Evolutionary conservation across 768 basidiomycete species (phyloP).

Genomic region (Macrolepiota albuminosa): DNA sequence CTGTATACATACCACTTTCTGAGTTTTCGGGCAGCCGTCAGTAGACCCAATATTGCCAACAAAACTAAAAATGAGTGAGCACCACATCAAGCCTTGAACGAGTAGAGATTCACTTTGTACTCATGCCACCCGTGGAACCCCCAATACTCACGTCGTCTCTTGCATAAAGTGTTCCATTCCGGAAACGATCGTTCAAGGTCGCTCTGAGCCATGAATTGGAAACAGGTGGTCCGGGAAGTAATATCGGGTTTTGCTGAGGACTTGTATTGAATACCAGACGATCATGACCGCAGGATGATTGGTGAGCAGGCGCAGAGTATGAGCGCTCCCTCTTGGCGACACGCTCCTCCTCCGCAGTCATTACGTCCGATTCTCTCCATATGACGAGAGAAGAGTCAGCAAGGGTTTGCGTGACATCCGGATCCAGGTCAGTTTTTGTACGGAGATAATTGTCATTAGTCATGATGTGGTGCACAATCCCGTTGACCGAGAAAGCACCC

Average conservation of each 20-base stretch:
- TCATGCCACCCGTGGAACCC: slow-evolving; percentile 34
- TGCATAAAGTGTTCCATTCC: slow-evolving; percentile 32
- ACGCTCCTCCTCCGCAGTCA: slow-evolving; percentile 47
- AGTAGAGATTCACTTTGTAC: slow-evolving; percentile 43
- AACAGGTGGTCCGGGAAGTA: slow-evolving; percentile 26
- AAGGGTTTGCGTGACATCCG: slow-evolving; percentile 34
- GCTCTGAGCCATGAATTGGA: slow-evolving; percentile 37
- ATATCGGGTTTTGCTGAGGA: slow-evolving; percentile 45
- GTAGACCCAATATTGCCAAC: slow-evolving; percentile 61
- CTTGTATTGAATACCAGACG: slow-evolving; percentile 61
- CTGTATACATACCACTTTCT: slow-evolving; percentile 53
- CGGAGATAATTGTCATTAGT: slow-evolving; percentile 68
- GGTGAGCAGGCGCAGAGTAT: slow-evolving; percentile 15
- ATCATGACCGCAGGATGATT: slow-evolving; percentile 65
- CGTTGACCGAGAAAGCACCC: slow-evolving; percentile 69
- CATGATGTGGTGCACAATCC: slow-evolving; percentile 65
- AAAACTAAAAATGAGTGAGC: slow-evolving; percentile 43
- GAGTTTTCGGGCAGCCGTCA: slow-evolving; percentile 65
- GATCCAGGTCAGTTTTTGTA: slow-evolving; percentile 53
- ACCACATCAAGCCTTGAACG: slow-evolving; percentile 1
- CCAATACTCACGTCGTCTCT: slow-evolving; percentile 57
- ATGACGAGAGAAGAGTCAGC: slow-evolving; percentile 58
- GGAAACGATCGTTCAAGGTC: slow-evolving; percentile 27
- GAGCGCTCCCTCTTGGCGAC: slow-evolving; percentile 24
- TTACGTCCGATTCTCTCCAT: slow-evolving; percentile 70